phyloP scores from a whole-genome alignment of 345 rosid genomes.

The Bruguiera parviflora region DNA sequence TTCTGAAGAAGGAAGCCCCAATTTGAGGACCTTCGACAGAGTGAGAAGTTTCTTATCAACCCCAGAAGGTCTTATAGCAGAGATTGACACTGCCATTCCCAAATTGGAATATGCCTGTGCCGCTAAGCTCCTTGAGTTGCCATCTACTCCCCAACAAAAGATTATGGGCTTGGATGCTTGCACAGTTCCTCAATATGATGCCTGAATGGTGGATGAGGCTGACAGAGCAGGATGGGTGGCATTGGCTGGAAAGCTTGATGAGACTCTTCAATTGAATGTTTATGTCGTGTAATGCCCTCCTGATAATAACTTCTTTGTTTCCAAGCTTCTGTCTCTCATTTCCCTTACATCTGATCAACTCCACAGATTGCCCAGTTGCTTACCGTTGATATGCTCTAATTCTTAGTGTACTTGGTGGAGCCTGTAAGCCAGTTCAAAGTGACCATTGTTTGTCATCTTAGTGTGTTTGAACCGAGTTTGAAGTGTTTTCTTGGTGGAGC shows the following conservation, averaged over 20 bases:
- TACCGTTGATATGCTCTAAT: background rate
- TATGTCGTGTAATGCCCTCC: slow-evolving; percentile 44
- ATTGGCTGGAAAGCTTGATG: slow-evolving; percentile 61
- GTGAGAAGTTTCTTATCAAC: slow-evolving; percentile 37
- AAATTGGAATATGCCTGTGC: slow-evolving; percentile 53
- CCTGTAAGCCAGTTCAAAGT: too few species aligned
- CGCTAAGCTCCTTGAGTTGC: slow-evolving; percentile 36
- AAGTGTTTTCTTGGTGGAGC: too few species aligned
- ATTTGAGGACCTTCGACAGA: slow-evolving; percentile 46
- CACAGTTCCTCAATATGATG: slow-evolving; percentile 39
- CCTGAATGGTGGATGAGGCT: slow-evolving; percentile 53
- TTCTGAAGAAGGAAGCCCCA: slow-evolving; percentile 30
- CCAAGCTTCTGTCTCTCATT: slow-evolving; percentile 58
- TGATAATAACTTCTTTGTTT: slow-evolving; percentile 46
- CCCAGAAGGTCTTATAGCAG: slow-evolving; percentile 56
- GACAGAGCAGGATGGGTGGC: slow-evolving; percentile 61
- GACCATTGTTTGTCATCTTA: too few species aligned
- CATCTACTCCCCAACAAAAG: slow-evolving; percentile 26
- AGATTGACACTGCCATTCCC: slow-evolving; percentile 48
- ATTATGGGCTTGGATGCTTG: slow-evolving; percentile 13
- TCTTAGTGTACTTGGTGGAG: background rate
- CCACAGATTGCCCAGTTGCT: slow-evolving; percentile 17
- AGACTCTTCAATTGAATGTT: slow-evolving; percentile 55
- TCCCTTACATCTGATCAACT: slow-evolving; percentile 38
- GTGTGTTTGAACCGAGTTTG: too few species aligned